Base-by-base conservation (phyloP, 2,329 filamentous ascomycete species). In the Trichoderma koningii region DNA sequence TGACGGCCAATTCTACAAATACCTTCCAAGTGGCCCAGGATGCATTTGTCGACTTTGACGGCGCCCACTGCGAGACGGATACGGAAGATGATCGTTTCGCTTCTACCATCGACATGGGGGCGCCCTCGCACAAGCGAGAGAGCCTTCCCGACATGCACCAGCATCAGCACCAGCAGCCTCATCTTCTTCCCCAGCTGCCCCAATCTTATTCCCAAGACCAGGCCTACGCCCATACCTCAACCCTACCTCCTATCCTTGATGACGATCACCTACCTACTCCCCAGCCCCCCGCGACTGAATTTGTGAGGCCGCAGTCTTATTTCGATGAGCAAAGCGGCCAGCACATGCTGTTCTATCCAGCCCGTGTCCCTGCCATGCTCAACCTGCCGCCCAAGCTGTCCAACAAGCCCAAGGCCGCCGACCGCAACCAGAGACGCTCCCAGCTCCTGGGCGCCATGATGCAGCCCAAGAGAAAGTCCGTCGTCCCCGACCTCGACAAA, bases 281-380 rank as follows among this genome's bases (percentile, higher is more conserved):
- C 34, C 74, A 65, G 34, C 71, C 70, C 42, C 67, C 69, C 3
- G 68, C 73, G 15, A 21, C 52, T 15, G 57, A 66, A 68, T 73
- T 76, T 2, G 62, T 52, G 26, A 76, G 78, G 19, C 82, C 86
- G 12, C 82, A 84, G 67, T 87, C 87, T 1, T 89, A 87, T 74
- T 77, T 86, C 71, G 82, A 88, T 72, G 86, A 86, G 1, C 80
- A 83, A 28, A 89, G 89, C 1, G 89, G 87, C 5, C 87, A 94
- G 69, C 82, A 88, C 70, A 97, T 98, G 91, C 87, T 97, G 10
- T 98, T 89, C 77, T 99, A 99, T 75, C 95, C 95, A 15, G 95
- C 95, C 3, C 93, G 92, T 1, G 95, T 99, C 3, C 95, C 95
- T 3, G 89, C 90, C 68, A 93, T 96, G 88, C 83, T 99, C 65